Evolutionary conservation across 2,329 filamentous ascomycete genomes (phyloP).

Genomic region (Penicillium sp.): DNA sequence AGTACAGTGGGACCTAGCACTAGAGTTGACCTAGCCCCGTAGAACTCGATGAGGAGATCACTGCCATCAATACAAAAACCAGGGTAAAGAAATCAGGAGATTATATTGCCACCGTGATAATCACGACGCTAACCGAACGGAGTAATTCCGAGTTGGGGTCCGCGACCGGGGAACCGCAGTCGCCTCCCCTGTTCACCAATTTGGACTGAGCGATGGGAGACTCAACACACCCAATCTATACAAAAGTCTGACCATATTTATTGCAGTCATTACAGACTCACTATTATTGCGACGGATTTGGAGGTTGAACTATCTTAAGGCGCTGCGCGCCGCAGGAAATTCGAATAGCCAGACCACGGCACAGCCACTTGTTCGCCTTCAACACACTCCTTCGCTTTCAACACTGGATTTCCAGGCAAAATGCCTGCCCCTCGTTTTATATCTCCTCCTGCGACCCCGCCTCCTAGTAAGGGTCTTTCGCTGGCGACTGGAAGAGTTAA

Average conservation of each 20-base stretch:
- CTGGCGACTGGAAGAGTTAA: neutral
- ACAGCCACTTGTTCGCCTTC: neutral
- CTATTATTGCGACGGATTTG: neutral
- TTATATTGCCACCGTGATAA: neutral
- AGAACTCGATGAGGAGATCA: neutral
- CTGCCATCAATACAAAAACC: neutral
- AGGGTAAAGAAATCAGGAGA: neutral
- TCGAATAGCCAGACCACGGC: neutral
- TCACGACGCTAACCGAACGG: neutral
- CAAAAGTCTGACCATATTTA: neutral
- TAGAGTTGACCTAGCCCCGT: neutral
- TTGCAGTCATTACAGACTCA: neutral
- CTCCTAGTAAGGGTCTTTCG: neutral
- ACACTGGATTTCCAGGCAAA: neutral
- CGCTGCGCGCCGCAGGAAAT: neutral
- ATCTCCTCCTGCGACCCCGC: neutral
- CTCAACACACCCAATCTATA: neutral
- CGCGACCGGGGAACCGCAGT: neutral
- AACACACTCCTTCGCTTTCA: neutral
- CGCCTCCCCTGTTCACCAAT: neutral
- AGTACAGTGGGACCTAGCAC: neutral
- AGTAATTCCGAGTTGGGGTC: neutral
- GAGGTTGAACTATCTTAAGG: neutral
- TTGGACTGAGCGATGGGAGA: neutral
- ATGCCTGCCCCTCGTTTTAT: neutral